Evolutionary conservation across 495 filamentous ascomycete genomes (phyloP).

Genomic region (Aspergillus kassunensis): DNA sequence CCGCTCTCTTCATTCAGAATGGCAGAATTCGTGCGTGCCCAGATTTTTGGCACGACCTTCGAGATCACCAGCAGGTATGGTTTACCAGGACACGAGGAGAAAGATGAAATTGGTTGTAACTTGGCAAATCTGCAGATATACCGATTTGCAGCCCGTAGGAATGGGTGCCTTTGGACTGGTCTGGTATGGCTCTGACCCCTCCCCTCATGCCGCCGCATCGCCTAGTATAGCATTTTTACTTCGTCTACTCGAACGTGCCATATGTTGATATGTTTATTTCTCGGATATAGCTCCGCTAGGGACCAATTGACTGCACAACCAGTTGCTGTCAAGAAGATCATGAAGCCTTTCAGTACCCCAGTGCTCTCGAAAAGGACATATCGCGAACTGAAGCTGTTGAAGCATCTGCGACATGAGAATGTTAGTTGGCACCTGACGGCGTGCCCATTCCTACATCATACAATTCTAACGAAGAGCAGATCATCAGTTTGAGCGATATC

Average conservation of each 20-base stretch:
- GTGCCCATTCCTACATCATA: not conserved
- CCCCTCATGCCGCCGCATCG: constrained; percentile 10
- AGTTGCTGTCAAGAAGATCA: constrained; percentile 99
- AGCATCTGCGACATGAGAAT: constrained; percentile 96
- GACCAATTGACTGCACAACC: constrained; percentile 94
- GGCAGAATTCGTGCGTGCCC: constrained; percentile 98
- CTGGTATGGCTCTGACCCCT: constrained; percentile 60
- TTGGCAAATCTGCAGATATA: constrained; percentile 63
- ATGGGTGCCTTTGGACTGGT: constrained; percentile 99
- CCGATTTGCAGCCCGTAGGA: constrained; percentile 95
- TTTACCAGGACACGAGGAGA: not conserved
- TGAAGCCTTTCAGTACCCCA: constrained; percentile 99
- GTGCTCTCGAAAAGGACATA: constrained; percentile 97
- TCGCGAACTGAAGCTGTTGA: constrained; percentile 93
- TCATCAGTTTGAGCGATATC: constrained; percentile 98
- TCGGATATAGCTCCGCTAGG: constrained; percentile 72
- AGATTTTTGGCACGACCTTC: constrained; percentile 99
- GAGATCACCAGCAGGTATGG: constrained; percentile 97
- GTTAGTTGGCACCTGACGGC: constrained; percentile 43
- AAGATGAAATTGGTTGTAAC: not conserved
- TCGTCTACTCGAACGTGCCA: not conserved
- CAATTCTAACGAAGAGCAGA: constrained; percentile 49
- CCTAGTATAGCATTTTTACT: not conserved
- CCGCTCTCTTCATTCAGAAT: constrained; percentile 48
- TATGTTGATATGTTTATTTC: constrained; percentile 1